These are phyloP conservation scores for Heracleum sosnowskyi DNA, from an alignment of 129 eudicot genomes.

Conservation along the genomic window DNA sequence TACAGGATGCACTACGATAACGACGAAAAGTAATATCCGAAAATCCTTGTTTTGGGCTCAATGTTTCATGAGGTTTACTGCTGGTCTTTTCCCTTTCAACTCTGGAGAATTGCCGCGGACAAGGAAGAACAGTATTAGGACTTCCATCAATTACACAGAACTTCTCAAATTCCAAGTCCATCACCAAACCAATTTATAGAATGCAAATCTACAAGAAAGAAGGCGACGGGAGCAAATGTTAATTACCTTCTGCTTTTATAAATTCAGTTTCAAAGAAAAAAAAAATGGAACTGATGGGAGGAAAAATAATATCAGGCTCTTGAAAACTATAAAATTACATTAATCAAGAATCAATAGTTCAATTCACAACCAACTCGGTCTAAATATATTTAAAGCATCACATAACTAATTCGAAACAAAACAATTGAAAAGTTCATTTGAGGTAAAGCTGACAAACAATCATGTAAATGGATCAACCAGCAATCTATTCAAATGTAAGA, in stretches of 20 bases:
- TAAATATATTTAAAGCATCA: not conserved
- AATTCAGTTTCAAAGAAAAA: not conserved
- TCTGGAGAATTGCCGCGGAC: slow-evolving; percentile 35
- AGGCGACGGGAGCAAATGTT: not conserved
- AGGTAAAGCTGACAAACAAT: slow-evolving; percentile 1
- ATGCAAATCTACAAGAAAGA: slow-evolving; percentile 24
- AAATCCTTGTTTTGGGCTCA: slow-evolving; percentile 35
- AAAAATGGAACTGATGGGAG: not conserved
- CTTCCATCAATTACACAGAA: slow-evolving; percentile 77
- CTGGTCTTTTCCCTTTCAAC: slow-evolving; percentile 33
- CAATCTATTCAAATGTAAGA: slow-evolving; percentile 6
- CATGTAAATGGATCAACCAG: not conserved
- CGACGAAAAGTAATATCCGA: slow-evolving; percentile 47
- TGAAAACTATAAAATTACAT: not conserved
- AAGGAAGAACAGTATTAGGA: slow-evolving; percentile 71
- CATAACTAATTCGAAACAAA: not conserved
- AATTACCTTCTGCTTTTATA: not conserved
- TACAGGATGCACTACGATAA: slow-evolving; percentile 79
- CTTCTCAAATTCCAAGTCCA: slow-evolving; percentile 89
- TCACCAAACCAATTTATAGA: slow-evolving; percentile 34
- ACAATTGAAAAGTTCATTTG: not conserved
- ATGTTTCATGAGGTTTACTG: slow-evolving; percentile 28
- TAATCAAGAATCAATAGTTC: not conserved
- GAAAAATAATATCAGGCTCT: not conserved
- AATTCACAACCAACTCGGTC: not conserved